phyloP scores from a whole-genome alignment of 1,284 basidiomycete species.

The Pseudozyma hubeiensis region DNA sequence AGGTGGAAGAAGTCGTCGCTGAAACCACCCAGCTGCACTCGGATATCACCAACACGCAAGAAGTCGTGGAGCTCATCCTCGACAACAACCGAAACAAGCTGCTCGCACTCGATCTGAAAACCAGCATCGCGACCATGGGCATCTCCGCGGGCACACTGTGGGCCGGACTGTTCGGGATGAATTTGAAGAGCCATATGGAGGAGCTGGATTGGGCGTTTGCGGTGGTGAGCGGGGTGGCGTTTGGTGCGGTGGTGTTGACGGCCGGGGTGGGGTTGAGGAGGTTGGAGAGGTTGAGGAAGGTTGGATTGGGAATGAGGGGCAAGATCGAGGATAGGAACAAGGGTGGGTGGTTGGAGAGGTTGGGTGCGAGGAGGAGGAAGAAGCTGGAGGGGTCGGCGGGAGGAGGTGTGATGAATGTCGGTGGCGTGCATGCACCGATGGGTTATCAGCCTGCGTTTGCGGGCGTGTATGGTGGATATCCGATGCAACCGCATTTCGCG shows the following conservation, averaged over 20 bases:
- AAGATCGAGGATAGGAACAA: slow-evolving; percentile 19
- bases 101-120: slow-evolving; percentile 89
- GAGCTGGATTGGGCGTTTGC: slow-evolving; percentile 56
- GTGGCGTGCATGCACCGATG: background rate
- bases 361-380: background rate
- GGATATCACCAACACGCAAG: slow-evolving; percentile 89
- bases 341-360: slow-evolving; percentile 10
- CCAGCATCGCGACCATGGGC: slow-evolving; percentile 91
- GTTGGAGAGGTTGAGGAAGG: slow-evolving; percentile 44
- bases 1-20: slow-evolving; percentile 60
- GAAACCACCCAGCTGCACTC: slow-evolving; percentile 55
- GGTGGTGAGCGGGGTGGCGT: slow-evolving; percentile 33
- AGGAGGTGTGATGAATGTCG: background rate
- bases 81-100: slow-evolving; percentile 95
- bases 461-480: background rate
- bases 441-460: background rate
- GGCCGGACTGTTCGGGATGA: slow-evolving; percentile 95
- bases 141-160: slow-evolving; percentile 91
- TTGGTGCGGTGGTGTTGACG: slow-evolving; percentile 39
- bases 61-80: slow-evolving; percentile 95
- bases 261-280: slow-evolving; percentile 41
- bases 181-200: slow-evolving; percentile 69
- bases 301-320: slow-evolving; percentile 38
- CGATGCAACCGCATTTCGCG: too few species aligned
- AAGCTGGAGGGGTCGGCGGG: background rate